Evolutionary conservation across 768 basidiomycete species (phyloP).

Genomic region (Suillus plorans): DNA sequence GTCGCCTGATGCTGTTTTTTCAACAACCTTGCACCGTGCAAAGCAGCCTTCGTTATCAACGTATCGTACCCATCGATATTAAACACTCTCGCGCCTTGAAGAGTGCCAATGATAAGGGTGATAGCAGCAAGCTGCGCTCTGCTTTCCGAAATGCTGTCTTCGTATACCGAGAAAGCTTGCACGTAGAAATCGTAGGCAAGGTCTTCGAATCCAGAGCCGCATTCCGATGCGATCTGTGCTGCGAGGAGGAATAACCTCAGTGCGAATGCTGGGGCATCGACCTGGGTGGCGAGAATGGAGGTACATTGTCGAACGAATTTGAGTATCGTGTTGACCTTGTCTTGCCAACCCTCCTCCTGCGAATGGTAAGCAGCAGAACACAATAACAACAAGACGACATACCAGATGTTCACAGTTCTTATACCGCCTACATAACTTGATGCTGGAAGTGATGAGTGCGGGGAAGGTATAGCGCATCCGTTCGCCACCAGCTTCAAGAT

Average conservation of each 20-base stretch:
- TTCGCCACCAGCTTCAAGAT: slow-evolving; percentile 91
- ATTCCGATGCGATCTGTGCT: slow-evolving; percentile 93
- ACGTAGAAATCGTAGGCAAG: slow-evolving; percentile 97
- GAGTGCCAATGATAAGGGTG: slow-evolving; percentile 87
- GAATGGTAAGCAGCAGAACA: background rate
- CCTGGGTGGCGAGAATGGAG: slow-evolving; percentile 88
- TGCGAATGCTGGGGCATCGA: slow-evolving; percentile 90
- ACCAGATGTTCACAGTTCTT: slow-evolving; percentile 78
- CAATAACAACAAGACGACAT: slow-evolving; percentile 18
- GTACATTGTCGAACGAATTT: slow-evolving; percentile 94
- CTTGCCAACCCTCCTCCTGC: slow-evolving; percentile 85
- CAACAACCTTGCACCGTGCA: slow-evolving; percentile 92
- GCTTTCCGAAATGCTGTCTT: slow-evolving; percentile 95
- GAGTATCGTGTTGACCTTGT: slow-evolving; percentile 83
- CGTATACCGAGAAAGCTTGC: slow-evolving; percentile 96
- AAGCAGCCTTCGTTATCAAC: slow-evolving; percentile 95
- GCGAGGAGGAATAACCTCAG: slow-evolving; percentile 94
- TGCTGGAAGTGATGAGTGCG: slow-evolving; percentile 88
- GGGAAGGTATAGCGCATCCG: slow-evolving; percentile 97
- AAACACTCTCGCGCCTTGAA: slow-evolving; percentile 90
- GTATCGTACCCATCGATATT: slow-evolving; percentile 96
- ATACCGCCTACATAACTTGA: slow-evolving; percentile 91
- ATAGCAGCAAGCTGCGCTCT: slow-evolving; percentile 97
- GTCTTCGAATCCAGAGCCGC: slow-evolving; percentile 91
- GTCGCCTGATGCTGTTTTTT: slow-evolving; percentile 99